A percentile compares a stretch with the other conserved stretches of the same genome.
Evolutionary conservation across 495 filamentous ascomycete genomes (phyloP).

Genomic region (Penicillium tannophilum): DNA sequence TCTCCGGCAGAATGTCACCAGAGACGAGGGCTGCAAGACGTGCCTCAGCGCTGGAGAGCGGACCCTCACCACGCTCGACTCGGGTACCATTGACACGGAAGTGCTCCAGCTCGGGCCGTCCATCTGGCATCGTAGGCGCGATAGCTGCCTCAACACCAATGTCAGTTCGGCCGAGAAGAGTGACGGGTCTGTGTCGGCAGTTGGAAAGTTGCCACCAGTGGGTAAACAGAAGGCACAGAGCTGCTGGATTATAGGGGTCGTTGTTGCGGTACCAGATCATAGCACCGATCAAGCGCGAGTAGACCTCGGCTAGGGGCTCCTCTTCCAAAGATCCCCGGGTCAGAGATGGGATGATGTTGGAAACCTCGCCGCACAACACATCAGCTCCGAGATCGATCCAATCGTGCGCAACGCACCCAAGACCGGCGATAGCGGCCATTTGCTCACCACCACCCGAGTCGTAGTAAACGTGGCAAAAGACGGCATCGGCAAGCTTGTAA

Average conservation of each 20-base stretch:
- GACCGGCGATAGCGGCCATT: slow-evolving; percentile 19
- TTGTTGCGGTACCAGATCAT: slow-evolving; percentile 21
- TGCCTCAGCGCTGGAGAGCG: slow-evolving; percentile 12
- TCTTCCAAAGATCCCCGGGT: slow-evolving; percentile 14
- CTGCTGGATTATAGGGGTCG: slow-evolving; percentile 15
- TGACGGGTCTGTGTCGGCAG: slow-evolving; percentile 16
- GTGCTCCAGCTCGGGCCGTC: slow-evolving; percentile 14
- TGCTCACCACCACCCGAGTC: slow-evolving; percentile 18
- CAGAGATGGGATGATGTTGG: slow-evolving; percentile 15
- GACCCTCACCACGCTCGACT: slow-evolving; percentile 13
- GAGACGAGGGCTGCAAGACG: slow-evolving; percentile 9
- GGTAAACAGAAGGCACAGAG: slow-evolving; percentile 14
- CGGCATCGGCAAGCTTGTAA: slow-evolving; percentile 16
- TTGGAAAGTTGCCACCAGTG: slow-evolving; percentile 21
- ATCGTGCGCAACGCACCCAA: slow-evolving; percentile 14
- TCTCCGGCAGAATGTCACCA: slow-evolving; percentile 6
- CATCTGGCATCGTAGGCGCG: slow-evolving; percentile 15
- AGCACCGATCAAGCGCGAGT: slow-evolving; percentile 13
- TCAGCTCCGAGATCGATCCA: slow-evolving; percentile 17
- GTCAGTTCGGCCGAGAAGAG: slow-evolving; percentile 16
- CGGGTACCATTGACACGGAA: slow-evolving; percentile 13
- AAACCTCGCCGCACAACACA: slow-evolving; percentile 13
- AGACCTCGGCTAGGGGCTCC: slow-evolving; percentile 10
- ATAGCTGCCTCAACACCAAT: slow-evolving; percentile 8
- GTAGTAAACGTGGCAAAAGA: slow-evolving; percentile 20